These are phyloP conservation scores for Wallacemonas rigidus DNA, from an alignment of 208 protist genomes.

Conservation along the genomic window DNA sequence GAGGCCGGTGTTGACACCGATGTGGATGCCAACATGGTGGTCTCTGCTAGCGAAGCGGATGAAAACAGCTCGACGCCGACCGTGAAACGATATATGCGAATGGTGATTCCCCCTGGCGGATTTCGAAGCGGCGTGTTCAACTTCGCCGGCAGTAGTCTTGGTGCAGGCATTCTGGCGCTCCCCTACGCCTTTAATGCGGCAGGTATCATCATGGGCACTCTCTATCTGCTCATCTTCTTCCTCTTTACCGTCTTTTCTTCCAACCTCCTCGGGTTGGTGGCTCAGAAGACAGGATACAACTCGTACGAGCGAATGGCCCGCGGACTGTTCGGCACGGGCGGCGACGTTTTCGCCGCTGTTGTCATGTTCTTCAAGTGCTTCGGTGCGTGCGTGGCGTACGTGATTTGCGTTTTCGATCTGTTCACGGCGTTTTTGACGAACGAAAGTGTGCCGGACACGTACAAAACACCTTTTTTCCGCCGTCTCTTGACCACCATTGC, in stretches of 20 bases:
- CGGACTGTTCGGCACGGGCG: constrained; percentile 47
- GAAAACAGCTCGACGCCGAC: neutral
- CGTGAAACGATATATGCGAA: constrained; percentile 14
- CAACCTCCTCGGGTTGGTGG: constrained; percentile 44
- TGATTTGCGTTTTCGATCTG: constrained; percentile 63
- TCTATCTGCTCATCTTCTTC: constrained; percentile 64
- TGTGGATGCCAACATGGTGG: neutral
- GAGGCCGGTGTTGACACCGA: neutral
- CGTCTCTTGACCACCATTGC: constrained; percentile 46
- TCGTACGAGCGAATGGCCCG: constrained; percentile 69
- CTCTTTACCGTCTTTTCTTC: constrained; percentile 75
- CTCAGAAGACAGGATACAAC: constrained; percentile 50
- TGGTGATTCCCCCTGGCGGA: constrained; percentile 45
- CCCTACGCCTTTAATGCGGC: constrained; percentile 60
- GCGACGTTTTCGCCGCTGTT: constrained; percentile 57
- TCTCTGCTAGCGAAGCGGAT: constrained; percentile 1
- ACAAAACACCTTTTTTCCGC: constrained; percentile 27
- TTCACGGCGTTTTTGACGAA: constrained; percentile 49
- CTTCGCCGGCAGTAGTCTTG: constrained; percentile 61
- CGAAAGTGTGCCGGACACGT: constrained; percentile 37
- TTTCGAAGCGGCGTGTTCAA: constrained; percentile 69
- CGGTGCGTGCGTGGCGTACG: constrained; percentile 74
- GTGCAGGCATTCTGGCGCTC: constrained; percentile 67
- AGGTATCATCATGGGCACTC: constrained; percentile 63
- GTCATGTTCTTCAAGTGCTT: constrained; percentile 82